phyloP scores from a whole-genome alignment of 2,329 filamentous ascomycete genomes.

The Lecanoromycetidae sp. region DNA sequence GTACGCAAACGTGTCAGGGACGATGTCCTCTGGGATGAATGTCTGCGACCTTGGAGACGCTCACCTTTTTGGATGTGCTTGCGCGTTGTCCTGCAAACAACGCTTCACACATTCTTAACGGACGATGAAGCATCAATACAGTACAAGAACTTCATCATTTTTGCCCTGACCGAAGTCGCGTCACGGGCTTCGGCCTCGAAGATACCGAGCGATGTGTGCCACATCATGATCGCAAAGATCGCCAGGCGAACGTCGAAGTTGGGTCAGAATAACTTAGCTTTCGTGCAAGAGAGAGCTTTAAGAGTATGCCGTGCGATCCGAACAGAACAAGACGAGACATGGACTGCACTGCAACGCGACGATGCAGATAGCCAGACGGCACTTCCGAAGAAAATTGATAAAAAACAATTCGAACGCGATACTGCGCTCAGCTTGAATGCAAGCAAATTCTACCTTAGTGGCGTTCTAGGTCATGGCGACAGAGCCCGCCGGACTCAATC shows the following conservation, averaged over 20 bases:
- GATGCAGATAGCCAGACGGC: background rate
- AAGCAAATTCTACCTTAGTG: background rate
- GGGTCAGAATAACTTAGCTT: background rate
- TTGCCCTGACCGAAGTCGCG: background rate
- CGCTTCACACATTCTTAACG: constrained; percentile 16
- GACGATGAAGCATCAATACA: background rate
- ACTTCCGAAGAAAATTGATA: background rate
- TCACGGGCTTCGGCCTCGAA: background rate
- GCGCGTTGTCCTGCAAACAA: constrained; percentile 36
- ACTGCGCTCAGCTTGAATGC: background rate
- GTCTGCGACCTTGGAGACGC: constrained; percentile 35
- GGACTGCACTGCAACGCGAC: background rate
- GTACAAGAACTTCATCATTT: constrained; percentile 3
- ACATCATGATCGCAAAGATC: background rate
- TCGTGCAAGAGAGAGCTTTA: background rate
- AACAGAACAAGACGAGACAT: background rate
- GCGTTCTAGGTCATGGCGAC: background rate
- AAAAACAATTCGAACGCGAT: background rate
- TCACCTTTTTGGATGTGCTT: constrained; percentile 46
- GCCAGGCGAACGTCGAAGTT: background rate
- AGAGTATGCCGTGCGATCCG: background rate
- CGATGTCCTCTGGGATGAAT: constrained; percentile 37
- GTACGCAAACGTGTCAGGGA: constrained; percentile 45
- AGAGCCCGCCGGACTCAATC: background rate
- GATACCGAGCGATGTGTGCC: background rate